A percentile compares a stretch with the other conserved stretches of the same genome.
Evolutionary conservation across 1,284 basidiomycete genomes (phyloP).

Genomic region (Hemileia vastatrix): DNA sequence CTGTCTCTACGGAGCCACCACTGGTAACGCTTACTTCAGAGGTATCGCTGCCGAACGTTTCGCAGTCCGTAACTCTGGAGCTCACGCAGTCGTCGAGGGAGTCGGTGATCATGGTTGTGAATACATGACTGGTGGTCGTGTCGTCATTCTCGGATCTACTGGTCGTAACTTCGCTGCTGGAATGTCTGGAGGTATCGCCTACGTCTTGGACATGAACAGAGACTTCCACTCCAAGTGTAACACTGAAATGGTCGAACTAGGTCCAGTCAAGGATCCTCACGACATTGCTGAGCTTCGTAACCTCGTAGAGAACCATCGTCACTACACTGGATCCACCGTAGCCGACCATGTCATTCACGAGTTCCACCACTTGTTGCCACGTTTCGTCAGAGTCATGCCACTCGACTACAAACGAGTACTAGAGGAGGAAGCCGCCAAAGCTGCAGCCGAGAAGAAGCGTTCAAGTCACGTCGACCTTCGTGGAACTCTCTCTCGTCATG

Average conservation of each 20-base stretch:
- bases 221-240: slow-evolving; percentile 39
- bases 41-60: slow-evolving; percentile 40
- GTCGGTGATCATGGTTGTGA: slow-evolving; percentile 37
- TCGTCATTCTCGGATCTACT: slow-evolving; percentile 35
- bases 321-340: slow-evolving; percentile 39
- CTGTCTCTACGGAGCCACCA: slow-evolving; percentile 33
- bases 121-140: slow-evolving; percentile 37
- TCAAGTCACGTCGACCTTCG: slow-evolving; percentile 41
- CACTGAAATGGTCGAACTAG: slow-evolving; percentile 40
- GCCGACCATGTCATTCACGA: slow-evolving; percentile 39
- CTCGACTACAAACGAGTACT: slow-evolving; percentile 41
- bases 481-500: slow-evolving; percentile 39
- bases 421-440: slow-evolving; percentile 41
- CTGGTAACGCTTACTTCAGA: slow-evolving; percentile 37
- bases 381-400: slow-evolving; percentile 41
- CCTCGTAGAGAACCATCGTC: slow-evolving; percentile 41
- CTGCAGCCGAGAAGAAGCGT: slow-evolving; percentile 41
- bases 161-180: slow-evolving; percentile 37
- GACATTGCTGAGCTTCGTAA: slow-evolving; percentile 42
- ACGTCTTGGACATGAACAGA: slow-evolving; percentile 40
- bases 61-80: slow-evolving; percentile 41
- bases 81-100: slow-evolving; percentile 39
- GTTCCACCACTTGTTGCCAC: slow-evolving; percentile 39
- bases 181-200: slow-evolving; percentile 39
- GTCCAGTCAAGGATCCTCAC: slow-evolving; percentile 36